Conservation (phyloP, 2,329 filamentous ascomycete species). For the Zelopaecilomyces penicillatus region DNA sequence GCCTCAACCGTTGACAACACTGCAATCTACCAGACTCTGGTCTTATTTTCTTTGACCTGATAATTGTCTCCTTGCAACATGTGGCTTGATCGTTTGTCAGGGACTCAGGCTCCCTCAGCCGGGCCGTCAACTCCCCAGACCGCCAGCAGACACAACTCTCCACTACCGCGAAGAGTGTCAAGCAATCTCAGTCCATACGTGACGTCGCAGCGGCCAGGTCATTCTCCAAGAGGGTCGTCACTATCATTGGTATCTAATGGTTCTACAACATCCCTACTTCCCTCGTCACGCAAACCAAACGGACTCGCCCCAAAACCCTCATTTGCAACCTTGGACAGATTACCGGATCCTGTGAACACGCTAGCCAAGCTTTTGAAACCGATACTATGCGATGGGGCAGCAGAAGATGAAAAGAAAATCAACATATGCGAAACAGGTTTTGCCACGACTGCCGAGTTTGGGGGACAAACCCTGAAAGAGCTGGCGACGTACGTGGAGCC, state of each 20-base stretch:
- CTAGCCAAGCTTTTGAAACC: conserved; percentile 43
- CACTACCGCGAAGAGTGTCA: conserved; percentile 58
- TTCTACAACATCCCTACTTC: conserved; percentile 66
- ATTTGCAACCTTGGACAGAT: conserved; percentile 36
- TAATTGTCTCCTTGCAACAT: conserved; percentile 43
- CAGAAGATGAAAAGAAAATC: conserved; percentile 9
- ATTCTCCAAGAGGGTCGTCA: conserved; percentile 66
- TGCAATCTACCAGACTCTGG: no score
- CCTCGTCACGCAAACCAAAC: conserved; percentile 56
- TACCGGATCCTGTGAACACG: conserved; percentile 62
- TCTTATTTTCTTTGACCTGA: conserved; percentile 27
- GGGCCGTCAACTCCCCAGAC: conserved; percentile 52
- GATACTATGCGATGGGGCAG: conserved; percentile 12
- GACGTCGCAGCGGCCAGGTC: conserved; percentile 57
- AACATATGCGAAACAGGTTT: conserved; percentile 44
- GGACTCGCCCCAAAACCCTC: conserved; percentile 60
- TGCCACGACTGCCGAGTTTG: conserved; percentile 67
- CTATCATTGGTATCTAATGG: conserved; percentile 70
- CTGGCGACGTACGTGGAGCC: conserved; percentile 41
- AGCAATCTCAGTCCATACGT: conserved; percentile 61
- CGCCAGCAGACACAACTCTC: conserved; percentile 62
- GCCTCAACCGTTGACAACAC: no score
- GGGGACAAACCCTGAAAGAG: conserved; percentile 64
- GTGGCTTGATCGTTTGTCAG: conserved; percentile 86
- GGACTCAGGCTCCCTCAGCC: conserved; percentile 50